Conservation (phyloP, 1,139 yeast species). For the Taphrina sp. region DNA sequence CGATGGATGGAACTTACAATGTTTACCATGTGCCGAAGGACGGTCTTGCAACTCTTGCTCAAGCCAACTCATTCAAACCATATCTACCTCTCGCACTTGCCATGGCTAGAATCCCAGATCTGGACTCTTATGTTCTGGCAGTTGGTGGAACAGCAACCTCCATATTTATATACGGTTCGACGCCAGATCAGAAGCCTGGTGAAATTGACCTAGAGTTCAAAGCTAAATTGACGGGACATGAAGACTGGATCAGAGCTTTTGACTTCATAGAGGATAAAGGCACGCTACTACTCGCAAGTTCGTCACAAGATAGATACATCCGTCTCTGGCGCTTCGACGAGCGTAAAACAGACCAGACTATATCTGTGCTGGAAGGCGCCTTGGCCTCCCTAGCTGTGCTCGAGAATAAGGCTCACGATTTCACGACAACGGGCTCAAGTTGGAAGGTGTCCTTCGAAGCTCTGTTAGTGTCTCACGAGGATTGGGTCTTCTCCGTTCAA, state of each 20-base stretch:
- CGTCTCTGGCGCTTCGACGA: constrained; percentile 65
- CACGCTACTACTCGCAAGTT: constrained; percentile 68
- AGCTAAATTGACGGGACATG: constrained; percentile 76
- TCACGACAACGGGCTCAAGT: constrained; percentile 38
- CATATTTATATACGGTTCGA: constrained; percentile 58
- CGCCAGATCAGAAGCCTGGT: constrained; percentile 38
- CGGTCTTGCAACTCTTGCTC: constrained; percentile 32
- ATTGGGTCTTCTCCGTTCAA: constrained; percentile 82
- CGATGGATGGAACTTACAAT: constrained; percentile 60
- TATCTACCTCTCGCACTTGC: constrained; percentile 68
- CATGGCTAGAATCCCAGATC: constrained; percentile 48
- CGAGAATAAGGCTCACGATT: constrained; percentile 21
- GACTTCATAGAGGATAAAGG: constrained; percentile 54
- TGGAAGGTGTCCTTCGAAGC: constrained; percentile 74
- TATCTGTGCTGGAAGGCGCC: not conserved
- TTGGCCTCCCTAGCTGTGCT: constrained; percentile 9
- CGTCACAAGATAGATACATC: constrained; percentile 86
- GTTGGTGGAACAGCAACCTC: constrained; percentile 73
- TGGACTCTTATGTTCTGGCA: constrained; percentile 51
- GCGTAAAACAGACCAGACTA: not conserved
- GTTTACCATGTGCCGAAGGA: constrained; percentile 49
- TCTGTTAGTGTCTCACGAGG: constrained; percentile 94
- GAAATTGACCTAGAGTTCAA: constrained; percentile 42
- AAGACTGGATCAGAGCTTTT: constrained; percentile 85
- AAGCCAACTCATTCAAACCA: constrained; percentile 38